phyloP scores from a whole-genome alignment of 306 rosid genomes.

The Sphenostylis stenocarpa region DNA sequence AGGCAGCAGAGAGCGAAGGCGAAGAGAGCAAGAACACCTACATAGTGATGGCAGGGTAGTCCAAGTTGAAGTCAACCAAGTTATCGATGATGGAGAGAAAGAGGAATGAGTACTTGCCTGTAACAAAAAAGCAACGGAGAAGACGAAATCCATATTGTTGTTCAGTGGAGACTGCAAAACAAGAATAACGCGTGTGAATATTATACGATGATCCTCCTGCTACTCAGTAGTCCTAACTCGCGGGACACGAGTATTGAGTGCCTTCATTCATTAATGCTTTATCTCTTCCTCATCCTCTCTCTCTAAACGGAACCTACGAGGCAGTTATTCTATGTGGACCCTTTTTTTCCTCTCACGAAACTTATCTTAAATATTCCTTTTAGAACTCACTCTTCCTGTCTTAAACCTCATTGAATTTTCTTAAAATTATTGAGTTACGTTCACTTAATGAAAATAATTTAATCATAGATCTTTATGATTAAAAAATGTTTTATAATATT shows the following conservation, averaged over 20 bases:
- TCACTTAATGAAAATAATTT: too few relatives aligned
- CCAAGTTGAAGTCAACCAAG: conserved; percentile 17
- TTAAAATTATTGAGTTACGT: too few relatives aligned
- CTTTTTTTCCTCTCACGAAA: too few relatives aligned
- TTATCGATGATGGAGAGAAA: neutral
- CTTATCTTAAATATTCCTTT: too few relatives aligned
- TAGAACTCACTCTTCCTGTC: too few relatives aligned
- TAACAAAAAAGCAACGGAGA: conserved; percentile 40
- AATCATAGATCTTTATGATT: too few relatives aligned
- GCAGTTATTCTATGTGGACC: neutral
- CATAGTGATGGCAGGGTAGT: neutral
- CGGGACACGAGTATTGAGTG: neutral
- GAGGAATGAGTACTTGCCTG: conserved; percentile 44
- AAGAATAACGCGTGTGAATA: neutral
- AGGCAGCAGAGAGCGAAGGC: conserved; percentile 40
- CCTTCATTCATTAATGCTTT: neutral
- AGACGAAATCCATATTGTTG: conserved; percentile 11
- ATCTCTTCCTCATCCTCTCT: neutral
- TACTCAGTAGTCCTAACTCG: neutral
- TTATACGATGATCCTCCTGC: neutral
- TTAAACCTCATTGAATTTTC: too few relatives aligned
- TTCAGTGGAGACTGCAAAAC: neutral
- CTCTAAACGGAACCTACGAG: neutral
- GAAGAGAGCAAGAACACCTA: conserved; percentile 56
- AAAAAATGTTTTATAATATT: too few relatives aligned